Evolutionary conservation across 768 basidiomycete species (phyloP).

Genomic region (Mycena venus): DNA sequence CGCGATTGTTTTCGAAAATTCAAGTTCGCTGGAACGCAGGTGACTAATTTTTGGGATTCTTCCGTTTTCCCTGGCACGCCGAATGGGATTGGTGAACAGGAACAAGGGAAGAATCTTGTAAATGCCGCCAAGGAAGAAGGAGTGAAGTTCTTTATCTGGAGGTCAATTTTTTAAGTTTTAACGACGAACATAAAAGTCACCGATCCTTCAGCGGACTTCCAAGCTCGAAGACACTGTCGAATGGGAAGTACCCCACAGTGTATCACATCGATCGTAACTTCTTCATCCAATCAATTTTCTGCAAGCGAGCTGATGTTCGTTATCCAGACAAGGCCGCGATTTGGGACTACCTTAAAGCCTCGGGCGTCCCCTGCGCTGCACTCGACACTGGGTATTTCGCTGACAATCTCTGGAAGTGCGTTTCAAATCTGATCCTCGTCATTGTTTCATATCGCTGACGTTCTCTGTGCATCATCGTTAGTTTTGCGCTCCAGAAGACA

Average conservation of each 20-base stretch:
- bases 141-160: constrained; percentile 46
- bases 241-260: neutral
- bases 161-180: constrained; percentile 25
- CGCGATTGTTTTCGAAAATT: no score
- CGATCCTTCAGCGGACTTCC: neutral
- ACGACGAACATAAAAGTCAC: neutral
- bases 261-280: neutral
- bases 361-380: neutral
- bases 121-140: constrained; percentile 38
- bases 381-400: neutral
- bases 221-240: neutral
- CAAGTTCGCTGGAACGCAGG: neutral
- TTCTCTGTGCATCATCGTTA: neutral
- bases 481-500: constrained; percentile 9
- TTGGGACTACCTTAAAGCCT: neutral
- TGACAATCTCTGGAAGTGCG: neutral
- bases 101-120: constrained; percentile 45
- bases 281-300: neutral
- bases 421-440: neutral
- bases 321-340: neutral
- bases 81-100: constrained; percentile 33
- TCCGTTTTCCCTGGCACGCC: constrained; percentile 30
- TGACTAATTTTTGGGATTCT: constrained; percentile 41
- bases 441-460: neutral
- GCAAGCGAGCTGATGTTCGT: neutral